Evolutionary conservation across 495 filamentous ascomycete genomes (phyloP).

Genomic region (Acidomyces sp.): DNA sequence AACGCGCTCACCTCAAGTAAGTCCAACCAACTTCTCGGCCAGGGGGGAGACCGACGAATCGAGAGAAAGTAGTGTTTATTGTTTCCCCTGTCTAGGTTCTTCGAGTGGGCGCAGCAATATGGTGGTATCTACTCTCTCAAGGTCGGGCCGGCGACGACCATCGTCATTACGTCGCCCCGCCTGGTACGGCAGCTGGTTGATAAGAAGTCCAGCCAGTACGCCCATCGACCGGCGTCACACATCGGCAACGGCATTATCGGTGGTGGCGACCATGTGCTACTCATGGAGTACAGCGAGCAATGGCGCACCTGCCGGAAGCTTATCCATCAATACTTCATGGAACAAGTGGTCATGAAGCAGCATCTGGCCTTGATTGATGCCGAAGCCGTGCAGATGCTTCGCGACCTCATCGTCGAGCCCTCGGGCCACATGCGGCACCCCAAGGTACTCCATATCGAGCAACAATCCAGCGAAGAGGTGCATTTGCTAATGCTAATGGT

Average conservation of each 20-base stretch:
- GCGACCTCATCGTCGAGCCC: slow-evolving; percentile 31
- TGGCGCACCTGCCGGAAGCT: slow-evolving; percentile 35
- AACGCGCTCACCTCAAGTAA: slow-evolving; percentile 25
- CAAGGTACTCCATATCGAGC: too few species aligned
- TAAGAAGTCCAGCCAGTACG: slow-evolving; percentile 33
- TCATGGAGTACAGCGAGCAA: slow-evolving; percentile 32
- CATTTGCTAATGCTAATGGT: too few species aligned
- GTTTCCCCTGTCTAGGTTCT: slow-evolving; percentile 30
- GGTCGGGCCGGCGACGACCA: slow-evolving; percentile 26
- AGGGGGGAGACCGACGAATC: slow-evolving; percentile 9
- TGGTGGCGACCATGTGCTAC: slow-evolving; percentile 31
- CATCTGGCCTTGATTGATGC: slow-evolving; percentile 35
- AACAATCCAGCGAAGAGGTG: too few species aligned
- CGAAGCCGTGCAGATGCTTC: slow-evolving; percentile 35
- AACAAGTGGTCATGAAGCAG: slow-evolving; percentile 32
- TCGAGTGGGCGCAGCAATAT: slow-evolving; percentile 34
- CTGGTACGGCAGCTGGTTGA: slow-evolving; percentile 35
- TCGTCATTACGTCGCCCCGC: slow-evolving; percentile 31
- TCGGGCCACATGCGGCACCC: slow-evolving; percentile 34
- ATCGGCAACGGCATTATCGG: slow-evolving; percentile 31
- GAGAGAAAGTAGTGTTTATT: slow-evolving; percentile 2
- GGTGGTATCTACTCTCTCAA: slow-evolving; percentile 36
- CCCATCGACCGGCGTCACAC: slow-evolving; percentile 33
- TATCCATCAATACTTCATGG: slow-evolving; percentile 31
- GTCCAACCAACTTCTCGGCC: too few species aligned